Evolutionary conservation across 345 rosid species (phyloP), one percentile per base, ranked within the genome.

Genomic region (Syzygium jambos): DNA sequence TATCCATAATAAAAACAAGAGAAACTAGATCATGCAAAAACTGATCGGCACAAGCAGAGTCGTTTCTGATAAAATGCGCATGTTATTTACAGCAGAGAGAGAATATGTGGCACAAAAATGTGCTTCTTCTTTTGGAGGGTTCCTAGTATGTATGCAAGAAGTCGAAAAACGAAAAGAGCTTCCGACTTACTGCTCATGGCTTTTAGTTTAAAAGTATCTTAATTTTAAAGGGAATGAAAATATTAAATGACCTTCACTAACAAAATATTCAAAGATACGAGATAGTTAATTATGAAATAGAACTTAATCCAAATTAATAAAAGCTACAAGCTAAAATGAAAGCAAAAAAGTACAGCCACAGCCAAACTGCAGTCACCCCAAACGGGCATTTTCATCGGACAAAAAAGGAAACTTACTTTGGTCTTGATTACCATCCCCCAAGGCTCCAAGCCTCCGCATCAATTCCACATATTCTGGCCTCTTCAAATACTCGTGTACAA

Each of bases 361-460:
- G 80, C 80, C 25, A 73, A 73, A 38, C 25, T 73, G 80, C 80
- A 73, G 80, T 34, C 80, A 34, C 80, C 25, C 49, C 80, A 73
- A 21, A 11, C 43, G 7, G 80, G 46, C 49, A 73, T 38, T 73
- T 11, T 34, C 25, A 73, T 38, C 6, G 41, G 51, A 27, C 63
- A 43, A 84, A 46, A 27, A 52, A 51, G 30, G n/a, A 85, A 49
- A 87, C 95, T 92, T 93, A 98, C 98, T 93, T 86, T 92, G 95
- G 91, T 96, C 99, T 87, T 93, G 97, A 93, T 94, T 95, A 89
- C 99, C 97, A 91, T 95, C 98, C 41, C 98, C 99, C 91, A 98
- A 90, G 87, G 99, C 99, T 89, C 99, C 99, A 52, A 96, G 97
- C 90, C 99, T 88, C 86, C 95, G 91, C 98, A 95, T 95, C 87